Percentiles rank a stretch among this genome's conserved stretches.
phyloP scores from a whole-genome alignment of 768 basidiomycete species.

The Podaxis sp. region DNA sequence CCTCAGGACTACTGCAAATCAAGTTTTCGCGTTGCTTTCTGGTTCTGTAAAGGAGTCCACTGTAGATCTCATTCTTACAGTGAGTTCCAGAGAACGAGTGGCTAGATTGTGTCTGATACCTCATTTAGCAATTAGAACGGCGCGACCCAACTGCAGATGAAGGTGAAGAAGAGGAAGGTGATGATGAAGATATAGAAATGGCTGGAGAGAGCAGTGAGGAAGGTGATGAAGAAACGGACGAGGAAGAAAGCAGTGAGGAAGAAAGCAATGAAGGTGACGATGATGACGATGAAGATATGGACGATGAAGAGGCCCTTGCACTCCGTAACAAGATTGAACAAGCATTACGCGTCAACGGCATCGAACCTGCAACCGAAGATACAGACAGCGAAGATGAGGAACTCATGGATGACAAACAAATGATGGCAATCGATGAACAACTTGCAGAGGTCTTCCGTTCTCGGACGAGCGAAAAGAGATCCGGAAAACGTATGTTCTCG shows the following conservation, averaged over 20 bases:
- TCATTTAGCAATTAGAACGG: slow-evolving; percentile 77
- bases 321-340: slow-evolving; percentile 70
- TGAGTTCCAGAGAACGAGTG: slow-evolving; percentile 38
- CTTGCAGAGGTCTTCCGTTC: slow-evolving; percentile 84
- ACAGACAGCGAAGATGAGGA: slow-evolving; percentile 65
- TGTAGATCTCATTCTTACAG: slow-evolving; percentile 77
- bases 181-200: slow-evolving; percentile 31
- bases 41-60: slow-evolving; percentile 66
- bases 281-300: slow-evolving; percentile 48
- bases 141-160: slow-evolving; percentile 58
- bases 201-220: slow-evolving; percentile 36
- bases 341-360: slow-evolving; percentile 58
- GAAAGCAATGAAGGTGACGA: slow-evolving; percentile 34
- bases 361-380: slow-evolving; percentile 56
- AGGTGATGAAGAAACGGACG: slow-evolving; percentile 37
- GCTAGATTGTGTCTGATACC: background rate
- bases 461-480: slow-evolving; percentile 58
- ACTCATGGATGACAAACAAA: slow-evolving; percentile 94
- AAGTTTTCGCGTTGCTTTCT: slow-evolving; percentile 76
- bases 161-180: slow-evolving; percentile 36
- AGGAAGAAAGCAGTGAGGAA: slow-evolving; percentile 30
- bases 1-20: slow-evolving; percentile 75
- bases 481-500: slow-evolving; percentile 57
- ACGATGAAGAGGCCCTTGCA: slow-evolving; percentile 38
- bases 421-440: slow-evolving; percentile 95